A percentile compares a stretch with the other conserved stretches of the same genome.
Conservation (phyloP, 2,329 filamentous ascomycete genomes). For the Tolypocladium album region DNA sequence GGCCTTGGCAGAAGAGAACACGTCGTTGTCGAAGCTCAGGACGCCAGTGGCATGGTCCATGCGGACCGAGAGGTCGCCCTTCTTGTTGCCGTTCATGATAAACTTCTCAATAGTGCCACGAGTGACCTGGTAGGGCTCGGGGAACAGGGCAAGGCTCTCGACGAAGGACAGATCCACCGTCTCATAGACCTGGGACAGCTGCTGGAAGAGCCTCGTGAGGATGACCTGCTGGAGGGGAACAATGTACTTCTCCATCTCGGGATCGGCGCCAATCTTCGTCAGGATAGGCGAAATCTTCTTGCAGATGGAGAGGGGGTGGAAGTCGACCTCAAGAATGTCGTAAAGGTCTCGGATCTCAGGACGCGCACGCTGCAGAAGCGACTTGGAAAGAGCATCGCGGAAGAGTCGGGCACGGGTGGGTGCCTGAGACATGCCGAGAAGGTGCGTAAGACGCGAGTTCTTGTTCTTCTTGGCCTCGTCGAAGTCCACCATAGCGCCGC, state of each 20-base stretch:
- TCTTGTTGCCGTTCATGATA: conserved; percentile 99
- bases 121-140: conserved; percentile 88
- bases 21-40: conserved; percentile 93
- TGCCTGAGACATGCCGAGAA: conserved; percentile 83
- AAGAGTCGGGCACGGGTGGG: conserved; percentile 86
- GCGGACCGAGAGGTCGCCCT: conserved; percentile 92
- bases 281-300: conserved; percentile 97
- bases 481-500: conserved; percentile 90
- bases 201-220: conserved; percentile 94
- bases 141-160: conserved; percentile 87
- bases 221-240: conserved; percentile 96
- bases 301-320: conserved; percentile 97
- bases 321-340: conserved; percentile 98
- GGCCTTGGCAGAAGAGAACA: conserved; percentile 94
- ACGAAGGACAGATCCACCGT: conserved; percentile 93
- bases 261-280: conserved; percentile 81
- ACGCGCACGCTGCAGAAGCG: conserved; percentile 80
- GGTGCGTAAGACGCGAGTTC: conserved; percentile 92
- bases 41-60: conserved; percentile 93
- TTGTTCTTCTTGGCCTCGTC: conserved; percentile 98
- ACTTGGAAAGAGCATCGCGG: conserved; percentile 92
- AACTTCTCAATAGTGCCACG: conserved; percentile 95
- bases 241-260: conserved; percentile 97
- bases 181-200: conserved; percentile 97
- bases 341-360: conserved; percentile 95